A percentile compares a stretch with the other conserved stretches of the same genome.
These are phyloP conservation scores for Syzygium aromaticum DNA, from an alignment of 345 rosid genomes.

Conservation along the genomic window DNA sequence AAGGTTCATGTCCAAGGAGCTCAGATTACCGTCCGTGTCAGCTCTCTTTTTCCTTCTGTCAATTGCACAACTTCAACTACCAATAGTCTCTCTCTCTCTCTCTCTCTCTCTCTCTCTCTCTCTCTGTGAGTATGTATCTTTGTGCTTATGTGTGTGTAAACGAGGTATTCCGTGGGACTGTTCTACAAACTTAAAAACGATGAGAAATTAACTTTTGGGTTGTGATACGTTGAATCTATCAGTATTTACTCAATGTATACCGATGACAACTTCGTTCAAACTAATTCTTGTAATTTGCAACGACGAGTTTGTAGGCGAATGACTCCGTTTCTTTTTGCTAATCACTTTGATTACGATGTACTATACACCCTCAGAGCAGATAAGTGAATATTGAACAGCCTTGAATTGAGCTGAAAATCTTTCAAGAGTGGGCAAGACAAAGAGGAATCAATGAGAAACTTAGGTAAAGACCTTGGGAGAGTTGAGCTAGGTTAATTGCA, in stretches of 20 bases:
- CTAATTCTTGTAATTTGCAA: neutral
- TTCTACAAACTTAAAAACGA: neutral
- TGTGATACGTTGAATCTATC: neutral
- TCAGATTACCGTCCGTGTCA: neutral
- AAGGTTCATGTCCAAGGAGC: neutral
- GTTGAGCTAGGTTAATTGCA: neutral
- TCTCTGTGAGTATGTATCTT: neutral
- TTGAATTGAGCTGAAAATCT: neutral
- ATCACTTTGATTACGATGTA: no score
- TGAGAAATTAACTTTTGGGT: neutral
- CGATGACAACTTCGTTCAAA: neutral
- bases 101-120: no score
- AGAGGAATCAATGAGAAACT: neutral
- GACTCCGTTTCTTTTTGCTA: neutral
- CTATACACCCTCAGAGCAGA: neutral
- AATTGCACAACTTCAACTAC: neutral
- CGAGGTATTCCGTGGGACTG: neutral
- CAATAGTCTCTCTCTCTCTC: neutral
- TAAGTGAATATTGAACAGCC: neutral
- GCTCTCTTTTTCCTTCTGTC: neutral
- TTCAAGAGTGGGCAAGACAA: neutral
- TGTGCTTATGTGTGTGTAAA: neutral
- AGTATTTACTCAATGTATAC: neutral
- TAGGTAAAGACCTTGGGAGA: neutral
- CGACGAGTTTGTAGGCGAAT: neutral